Base-by-base conservation (phyloP, 192 early-diverging fungal species). In the Linnemannia hyalina region DNA sequence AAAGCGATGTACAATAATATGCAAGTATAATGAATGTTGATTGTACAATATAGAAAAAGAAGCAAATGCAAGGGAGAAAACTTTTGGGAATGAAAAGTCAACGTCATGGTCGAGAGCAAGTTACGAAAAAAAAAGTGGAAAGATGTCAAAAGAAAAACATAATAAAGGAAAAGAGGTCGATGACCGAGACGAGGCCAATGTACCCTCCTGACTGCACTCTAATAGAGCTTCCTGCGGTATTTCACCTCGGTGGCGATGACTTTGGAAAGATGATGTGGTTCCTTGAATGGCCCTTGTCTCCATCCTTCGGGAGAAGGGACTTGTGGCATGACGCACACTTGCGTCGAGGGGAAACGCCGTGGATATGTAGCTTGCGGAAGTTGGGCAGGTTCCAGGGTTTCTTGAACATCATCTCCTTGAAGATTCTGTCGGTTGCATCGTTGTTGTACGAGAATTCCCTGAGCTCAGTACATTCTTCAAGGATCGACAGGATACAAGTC, bases 341-440 rank as follows among this genome's bases (percentile, higher is more conserved):
- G 77, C 81, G 40, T 46, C 75, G 38, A 68, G 87, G 54, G 75
- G n/a, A 76, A 60, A 57, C 55, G 0, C 55, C 2, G 6, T 57
- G n/a, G n/a, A 57, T 57, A 23, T 9, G 23, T 2, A 60, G 55
- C 6, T 26, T 60, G 16, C 55, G n/a, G 55, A 60, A 23, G n/a
- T 60, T 23, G 18, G n/a, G n/a, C 2, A 60, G n/a, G n/a, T 60
- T 9, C 55, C n/a, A 60, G 0, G 85, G 82, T 10, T 85, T 81
- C 18, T 73, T 78, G 8, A 46, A 29, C 77, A 90, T 88, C 23
- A 88, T 74, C 46, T 88, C 82, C 69, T 88, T 82, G 79, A 90
- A 90, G 70, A 88, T 73, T 72, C 20, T 74, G 4, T 60, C 55
- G 9, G 26, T 0, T 23, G 52, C 7, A 23, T 55, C 20, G 52